Conservation (phyloP, 1,139 yeast species). For the Keqinozyma sinolaborantium region DNA sequence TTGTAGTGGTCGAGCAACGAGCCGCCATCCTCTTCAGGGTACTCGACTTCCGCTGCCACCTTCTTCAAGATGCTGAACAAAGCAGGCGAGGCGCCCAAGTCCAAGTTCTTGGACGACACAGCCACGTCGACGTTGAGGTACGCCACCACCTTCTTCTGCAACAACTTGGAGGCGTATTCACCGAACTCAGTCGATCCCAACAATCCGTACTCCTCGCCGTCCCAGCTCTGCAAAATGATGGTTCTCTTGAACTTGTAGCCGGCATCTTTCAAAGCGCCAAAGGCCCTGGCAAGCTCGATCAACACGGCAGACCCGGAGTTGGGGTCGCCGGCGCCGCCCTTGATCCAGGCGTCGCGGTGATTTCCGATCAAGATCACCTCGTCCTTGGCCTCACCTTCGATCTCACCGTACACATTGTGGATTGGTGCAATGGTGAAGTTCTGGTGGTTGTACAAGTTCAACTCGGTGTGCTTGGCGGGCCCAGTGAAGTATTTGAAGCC, state of each 20-base stretch:
- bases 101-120: constrained; percentile 30
- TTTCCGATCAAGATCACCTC: constrained; percentile 45
- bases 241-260: constrained; percentile 42
- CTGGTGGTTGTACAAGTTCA: constrained; percentile 43
- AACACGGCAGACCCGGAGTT: constrained; percentile 43
- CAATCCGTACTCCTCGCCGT: constrained; percentile 48
- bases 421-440: constrained; percentile 39
- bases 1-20: constrained; percentile 61
- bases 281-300: constrained; percentile 43
- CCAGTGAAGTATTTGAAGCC: constrained; percentile 42
- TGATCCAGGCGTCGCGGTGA: constrained; percentile 54
- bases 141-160: constrained; percentile 39
- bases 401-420: constrained; percentile 45
- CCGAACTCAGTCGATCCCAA: constrained; percentile 48
- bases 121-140: constrained; percentile 43
- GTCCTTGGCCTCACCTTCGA: constrained; percentile 35
- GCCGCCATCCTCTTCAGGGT: constrained; percentile 44
- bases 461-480: constrained; percentile 45
- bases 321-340: constrained; percentile 51
- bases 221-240: constrained; percentile 39
- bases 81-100: constrained; percentile 37
- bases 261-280: constrained; percentile 40
- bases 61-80: constrained; percentile 29
- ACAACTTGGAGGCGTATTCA: constrained; percentile 32
- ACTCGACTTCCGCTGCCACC: constrained; percentile 30